phyloP scores from a whole-genome alignment of 176 grass and related monocot genomes.

The Avena atlantica region DNA sequence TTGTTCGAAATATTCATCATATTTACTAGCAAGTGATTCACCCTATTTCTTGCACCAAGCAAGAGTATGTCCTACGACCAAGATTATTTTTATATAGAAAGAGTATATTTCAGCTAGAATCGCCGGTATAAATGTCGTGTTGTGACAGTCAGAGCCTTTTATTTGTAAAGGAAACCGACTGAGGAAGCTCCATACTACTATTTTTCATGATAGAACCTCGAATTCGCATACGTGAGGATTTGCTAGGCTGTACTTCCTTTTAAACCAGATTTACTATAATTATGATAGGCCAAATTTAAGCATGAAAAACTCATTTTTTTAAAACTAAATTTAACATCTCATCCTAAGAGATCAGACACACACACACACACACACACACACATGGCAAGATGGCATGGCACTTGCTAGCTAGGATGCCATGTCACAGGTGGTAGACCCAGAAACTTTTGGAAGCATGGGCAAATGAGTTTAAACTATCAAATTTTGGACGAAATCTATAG shows the following conservation, averaged over 20 bases:
- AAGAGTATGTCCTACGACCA: background rate
- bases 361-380: background rate
- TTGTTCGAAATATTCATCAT: background rate
- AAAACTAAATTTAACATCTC: background rate
- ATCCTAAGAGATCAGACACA: background rate
- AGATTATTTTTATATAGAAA: background rate
- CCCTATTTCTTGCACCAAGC: background rate
- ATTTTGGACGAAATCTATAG: no score
- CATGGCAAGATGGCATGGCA: no score
- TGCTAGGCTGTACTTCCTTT: background rate
- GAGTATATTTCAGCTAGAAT: background rate
- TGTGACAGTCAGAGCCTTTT: background rate
- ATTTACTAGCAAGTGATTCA: background rate
- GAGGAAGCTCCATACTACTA: background rate
- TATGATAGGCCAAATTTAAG: background rate
- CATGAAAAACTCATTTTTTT: background rate
- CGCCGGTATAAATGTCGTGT: background rate
- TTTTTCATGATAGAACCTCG: background rate
- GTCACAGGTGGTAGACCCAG: background rate
- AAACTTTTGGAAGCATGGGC: no score
- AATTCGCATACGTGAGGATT: background rate
- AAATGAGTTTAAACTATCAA: no score
- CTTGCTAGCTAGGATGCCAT: background rate
- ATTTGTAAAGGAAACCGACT: background rate
- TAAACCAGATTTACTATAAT: background rate